Evolutionary conservation across 306 rosid genomes (phyloP).

Genomic region (Arachis hypogaea): DNA sequence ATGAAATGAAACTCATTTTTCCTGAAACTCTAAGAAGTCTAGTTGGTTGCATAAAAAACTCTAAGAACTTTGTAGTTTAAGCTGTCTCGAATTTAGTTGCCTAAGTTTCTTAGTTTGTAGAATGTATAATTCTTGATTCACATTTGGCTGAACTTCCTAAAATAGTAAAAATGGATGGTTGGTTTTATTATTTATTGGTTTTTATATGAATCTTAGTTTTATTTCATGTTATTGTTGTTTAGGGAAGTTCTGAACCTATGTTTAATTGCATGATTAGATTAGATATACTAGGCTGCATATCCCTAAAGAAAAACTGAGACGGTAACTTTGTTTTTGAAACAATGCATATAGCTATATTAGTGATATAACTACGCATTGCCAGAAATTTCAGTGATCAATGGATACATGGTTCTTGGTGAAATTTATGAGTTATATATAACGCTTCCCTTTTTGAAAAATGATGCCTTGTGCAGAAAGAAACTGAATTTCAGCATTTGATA

Average conservation of each 20-base stretch:
- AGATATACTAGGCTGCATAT: conserved; percentile 4
- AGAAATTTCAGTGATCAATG: background rate
- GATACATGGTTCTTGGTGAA: background rate
- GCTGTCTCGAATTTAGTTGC: too few species aligned
- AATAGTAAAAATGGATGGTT: too few species aligned
- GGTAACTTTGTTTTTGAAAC: background rate
- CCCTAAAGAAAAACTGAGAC: background rate
- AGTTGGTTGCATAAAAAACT: too few species aligned
- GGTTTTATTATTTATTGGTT: too few species aligned
- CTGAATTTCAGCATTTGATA: too few species aligned
- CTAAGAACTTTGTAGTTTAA: too few species aligned
- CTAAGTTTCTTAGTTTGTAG: too few species aligned
- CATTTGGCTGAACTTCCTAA: too few species aligned
- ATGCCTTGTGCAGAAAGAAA: too few species aligned
- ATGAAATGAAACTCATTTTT: too few species aligned
- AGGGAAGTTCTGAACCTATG: background rate
- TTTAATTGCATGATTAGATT: background rate
- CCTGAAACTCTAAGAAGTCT: too few species aligned
- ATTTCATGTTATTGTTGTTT: conserved; percentile 15
- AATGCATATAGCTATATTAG: background rate
- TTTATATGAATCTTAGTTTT: background rate
- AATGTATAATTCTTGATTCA: too few species aligned
- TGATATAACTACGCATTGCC: background rate
- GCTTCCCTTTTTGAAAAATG: background rate
- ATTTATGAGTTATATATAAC: conserved; percentile 10